A percentile compares a stretch with the other conserved stretches of the same genome.
These are phyloP conservation scores for Xylaria sp. DNA, from an alignment of 2,329 filamentous ascomycete species.

Conservation along the genomic window DNA sequence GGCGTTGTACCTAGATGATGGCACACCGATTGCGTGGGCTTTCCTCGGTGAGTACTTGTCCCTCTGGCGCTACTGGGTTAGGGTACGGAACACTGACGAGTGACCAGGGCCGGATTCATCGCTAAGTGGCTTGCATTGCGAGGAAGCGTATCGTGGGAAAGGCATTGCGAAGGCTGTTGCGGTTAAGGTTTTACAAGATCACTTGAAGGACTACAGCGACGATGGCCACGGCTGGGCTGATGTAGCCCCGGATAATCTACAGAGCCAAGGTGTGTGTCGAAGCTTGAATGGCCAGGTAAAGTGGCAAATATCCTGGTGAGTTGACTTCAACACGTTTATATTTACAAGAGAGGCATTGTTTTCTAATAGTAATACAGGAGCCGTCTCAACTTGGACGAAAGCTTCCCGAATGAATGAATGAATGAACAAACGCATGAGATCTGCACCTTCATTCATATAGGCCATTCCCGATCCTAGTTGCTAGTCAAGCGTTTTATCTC, in stretches of 20 bases:
- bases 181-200: constrained; percentile 65
- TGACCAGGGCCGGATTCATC: constrained; percentile 66
- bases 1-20: constrained; percentile 57
- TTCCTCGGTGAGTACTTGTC: constrained; percentile 59
- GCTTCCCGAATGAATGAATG: constrained; percentile 40
- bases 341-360: background rate
- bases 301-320: constrained; percentile 71
- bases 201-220: constrained; percentile 56
- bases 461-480: constrained; percentile 42
- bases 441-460: background rate
- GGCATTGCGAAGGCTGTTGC: constrained; percentile 72
- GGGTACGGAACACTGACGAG: background rate
- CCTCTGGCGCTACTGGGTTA: constrained; percentile 36
- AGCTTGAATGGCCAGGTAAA: constrained; percentile 66
- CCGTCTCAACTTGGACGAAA: constrained; percentile 44
- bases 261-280: constrained; percentile 70
- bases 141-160: constrained; percentile 67
- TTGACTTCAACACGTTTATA: constrained; percentile 20
- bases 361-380: constrained; percentile 42
- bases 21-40: constrained; percentile 69
- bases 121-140: constrained; percentile 69
- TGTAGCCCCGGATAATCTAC: constrained; percentile 68
- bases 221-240: constrained; percentile 69
- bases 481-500: constrained; percentile 82
- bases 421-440: constrained; percentile 1